Evolutionary conservation across 1,284 basidiomycete genomes (phyloP), one percentile per base, ranked within the genome.

Genomic region (Chalciporus sp.): DNA sequence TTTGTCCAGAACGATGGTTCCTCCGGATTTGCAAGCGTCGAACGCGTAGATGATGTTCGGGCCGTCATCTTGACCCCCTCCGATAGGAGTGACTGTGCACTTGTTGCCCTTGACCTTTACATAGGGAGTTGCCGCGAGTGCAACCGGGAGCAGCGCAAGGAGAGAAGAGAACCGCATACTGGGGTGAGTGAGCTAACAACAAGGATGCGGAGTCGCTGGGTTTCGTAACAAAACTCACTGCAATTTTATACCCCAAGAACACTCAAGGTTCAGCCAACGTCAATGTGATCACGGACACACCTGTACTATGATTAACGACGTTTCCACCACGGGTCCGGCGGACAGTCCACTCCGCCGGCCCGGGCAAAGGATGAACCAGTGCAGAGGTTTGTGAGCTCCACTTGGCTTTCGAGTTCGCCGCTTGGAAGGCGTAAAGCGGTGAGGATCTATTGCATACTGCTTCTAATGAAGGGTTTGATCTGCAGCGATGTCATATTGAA

Each of bases 51-150:
- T 43, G 42, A 64, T 60, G 29, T 57, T 64, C 27, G 62, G 62
- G 1, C 42, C 60, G 16, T 61, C 74, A 48, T 75, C 73, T 26
- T 68, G 68, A 1, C 70, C 71, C 1, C 71, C 74, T 5, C 70
- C 70, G 39, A 72, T 63, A 7, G 70, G 64, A 10, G 60, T 58
- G 17, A 74, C 73, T 14, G 53, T 60, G 57, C 72, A 76, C 7
- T 20, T 56, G 2, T 49, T 47, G 10, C 47, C 56, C n/a, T 47
- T 35, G 31, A 56, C 58, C 37, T 55, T 31, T 27, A 61, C 51
- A 17, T 19, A 20, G 26, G 41, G 23, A 37, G 31, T 31, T 4
- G 49, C 40, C 3, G 45, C 48, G 11, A 59, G 0, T 10, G 40
- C 43, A 26, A 53, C 14, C 10, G 51, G 29, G 12, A 37, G 20